These are phyloP conservation scores for Geotrichum siamense DNA, from an alignment of 1,139 yeast genomes.

Conservation along the genomic window DNA sequence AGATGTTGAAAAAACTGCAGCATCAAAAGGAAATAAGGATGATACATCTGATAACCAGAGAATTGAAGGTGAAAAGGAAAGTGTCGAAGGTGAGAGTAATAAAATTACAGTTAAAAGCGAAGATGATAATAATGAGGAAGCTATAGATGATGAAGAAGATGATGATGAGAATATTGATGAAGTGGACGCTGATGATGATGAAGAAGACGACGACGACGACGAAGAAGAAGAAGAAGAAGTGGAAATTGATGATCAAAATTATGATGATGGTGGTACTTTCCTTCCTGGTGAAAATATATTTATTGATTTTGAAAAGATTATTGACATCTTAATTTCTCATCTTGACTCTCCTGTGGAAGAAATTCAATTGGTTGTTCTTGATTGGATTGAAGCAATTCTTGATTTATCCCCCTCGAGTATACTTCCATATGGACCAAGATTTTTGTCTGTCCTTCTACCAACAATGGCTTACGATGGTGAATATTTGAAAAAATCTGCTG, in stretches of 20 bases:
- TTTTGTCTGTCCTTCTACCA: slow-evolving; percentile 50
- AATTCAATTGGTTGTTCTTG: slow-evolving; percentile 70
- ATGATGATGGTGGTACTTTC: slow-evolving; percentile 49
- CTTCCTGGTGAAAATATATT: slow-evolving; percentile 82
- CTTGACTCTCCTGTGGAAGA: slow-evolving; percentile 68
- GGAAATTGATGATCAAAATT: slow-evolving; percentile 26
- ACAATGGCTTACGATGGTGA: slow-evolving; percentile 49
- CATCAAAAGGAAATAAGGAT: background rate
- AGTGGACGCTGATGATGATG: slow-evolving; percentile 14
- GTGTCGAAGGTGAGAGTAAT: background rate
- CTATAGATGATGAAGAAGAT: slow-evolving; percentile 10
- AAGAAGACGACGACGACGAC: slow-evolving; percentile 17
- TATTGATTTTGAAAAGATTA: slow-evolving; percentile 72
- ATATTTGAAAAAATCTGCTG: slow-evolving; percentile 48
- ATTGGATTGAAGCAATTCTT: slow-evolving; percentile 75
- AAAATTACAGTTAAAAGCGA: background rate
- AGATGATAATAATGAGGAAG: slow-evolving; percentile 2
- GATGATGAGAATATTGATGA: slow-evolving; percentile 16
- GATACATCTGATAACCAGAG: no score
- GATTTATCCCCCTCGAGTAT: slow-evolving; percentile 72
- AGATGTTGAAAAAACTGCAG: background rate
- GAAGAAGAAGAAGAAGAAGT: slow-evolving; percentile 22
- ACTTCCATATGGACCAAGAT: slow-evolving; percentile 54
- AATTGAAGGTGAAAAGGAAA: background rate
- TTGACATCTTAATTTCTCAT: slow-evolving; percentile 71